These are phyloP conservation scores for Fusarium sublunatum DNA, from an alignment of 2,329 filamentous ascomycete species.

Conservation along the genomic window DNA sequence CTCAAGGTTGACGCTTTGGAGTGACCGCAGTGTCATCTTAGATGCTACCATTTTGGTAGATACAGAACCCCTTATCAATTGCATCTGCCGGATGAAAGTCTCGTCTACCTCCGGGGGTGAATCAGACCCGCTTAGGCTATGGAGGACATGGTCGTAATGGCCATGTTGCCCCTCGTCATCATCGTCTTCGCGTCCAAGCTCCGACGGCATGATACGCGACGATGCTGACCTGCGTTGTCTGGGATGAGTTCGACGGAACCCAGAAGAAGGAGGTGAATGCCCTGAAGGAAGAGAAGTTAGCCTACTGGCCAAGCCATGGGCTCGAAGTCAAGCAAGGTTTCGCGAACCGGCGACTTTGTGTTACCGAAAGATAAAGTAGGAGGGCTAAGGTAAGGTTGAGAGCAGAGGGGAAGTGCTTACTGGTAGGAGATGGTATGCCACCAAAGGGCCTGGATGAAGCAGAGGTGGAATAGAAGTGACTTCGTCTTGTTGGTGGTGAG, in stretches of 20 bases:
- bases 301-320: neutral
- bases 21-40: conserved; percentile 57
- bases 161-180: conserved; percentile 28
- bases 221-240: conserved; percentile 45
- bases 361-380: neutral
- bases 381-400: neutral
- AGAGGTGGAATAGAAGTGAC: conserved; percentile 28
- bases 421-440: conserved; percentile 37
- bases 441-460: conserved; percentile 34
- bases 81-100: conserved; percentile 54
- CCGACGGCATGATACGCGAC: conserved; percentile 41
- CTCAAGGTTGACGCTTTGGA: conserved; percentile 59
- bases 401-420: conserved; percentile 28
- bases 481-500: conserved; percentile 30
- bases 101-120: conserved; percentile 46
- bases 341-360: conserved; percentile 11
- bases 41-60: conserved; percentile 61
- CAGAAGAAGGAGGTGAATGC: conserved; percentile 39
- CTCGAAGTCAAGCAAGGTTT: conserved; percentile 5
- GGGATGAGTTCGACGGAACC: conserved; percentile 43
- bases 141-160: conserved; percentile 26
- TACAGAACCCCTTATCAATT: conserved; percentile 59
- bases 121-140: conserved; percentile 17
- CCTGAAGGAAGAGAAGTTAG: conserved; percentile 33
- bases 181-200: conserved; percentile 39